Evolutionary conservation across 2,329 filamentous ascomycete species (phyloP).

Genomic region (Lachnellula suecica): DNA sequence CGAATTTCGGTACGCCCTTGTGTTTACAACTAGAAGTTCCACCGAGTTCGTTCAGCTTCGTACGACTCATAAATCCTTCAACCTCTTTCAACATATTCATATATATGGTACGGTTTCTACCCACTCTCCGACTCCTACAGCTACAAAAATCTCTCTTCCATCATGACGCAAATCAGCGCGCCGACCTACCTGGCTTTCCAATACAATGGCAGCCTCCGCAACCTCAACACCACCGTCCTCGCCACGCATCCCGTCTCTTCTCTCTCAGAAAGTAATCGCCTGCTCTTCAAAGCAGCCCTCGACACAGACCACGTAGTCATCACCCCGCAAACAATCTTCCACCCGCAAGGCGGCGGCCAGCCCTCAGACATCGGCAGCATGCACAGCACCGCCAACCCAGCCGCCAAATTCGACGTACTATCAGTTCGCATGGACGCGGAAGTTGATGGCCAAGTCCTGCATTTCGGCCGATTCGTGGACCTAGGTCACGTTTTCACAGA

Average conservation of each 20-base stretch:
- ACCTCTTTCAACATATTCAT: no score
- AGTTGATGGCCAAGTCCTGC: constrained; percentile 57
- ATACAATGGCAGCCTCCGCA: constrained; percentile 12
- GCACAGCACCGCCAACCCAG: constrained; percentile 14
- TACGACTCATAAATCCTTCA: no score
- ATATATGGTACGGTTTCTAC: no score
- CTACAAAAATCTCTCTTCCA: no score
- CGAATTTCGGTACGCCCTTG: no score
- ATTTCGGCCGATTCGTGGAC: constrained; percentile 57
- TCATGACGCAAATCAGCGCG: no score
- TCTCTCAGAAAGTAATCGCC: constrained; percentile 20
- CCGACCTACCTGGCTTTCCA: constrained; percentile 14
- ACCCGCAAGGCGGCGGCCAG: constrained; percentile 73
- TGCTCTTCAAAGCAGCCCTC: constrained; percentile 57
- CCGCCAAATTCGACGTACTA: constrained; percentile 47
- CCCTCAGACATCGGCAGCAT: constrained; percentile 67
- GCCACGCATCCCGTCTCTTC: constrained; percentile 17
- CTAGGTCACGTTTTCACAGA: constrained; percentile 37
- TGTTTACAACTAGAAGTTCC: no score
- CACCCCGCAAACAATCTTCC: constrained; percentile 69
- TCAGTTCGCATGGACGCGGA: constrained; percentile 55
- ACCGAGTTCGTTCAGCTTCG: no score
- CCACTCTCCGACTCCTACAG: no score
- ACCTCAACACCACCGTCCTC: constrained; percentile 11
- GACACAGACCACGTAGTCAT: constrained; percentile 56